A percentile compares a stretch with the other conserved stretches of the same genome.
Evolutionary conservation across 192 early-diverging fungal species (phyloP).

Genomic region (Dimargaris cristalligena): DNA sequence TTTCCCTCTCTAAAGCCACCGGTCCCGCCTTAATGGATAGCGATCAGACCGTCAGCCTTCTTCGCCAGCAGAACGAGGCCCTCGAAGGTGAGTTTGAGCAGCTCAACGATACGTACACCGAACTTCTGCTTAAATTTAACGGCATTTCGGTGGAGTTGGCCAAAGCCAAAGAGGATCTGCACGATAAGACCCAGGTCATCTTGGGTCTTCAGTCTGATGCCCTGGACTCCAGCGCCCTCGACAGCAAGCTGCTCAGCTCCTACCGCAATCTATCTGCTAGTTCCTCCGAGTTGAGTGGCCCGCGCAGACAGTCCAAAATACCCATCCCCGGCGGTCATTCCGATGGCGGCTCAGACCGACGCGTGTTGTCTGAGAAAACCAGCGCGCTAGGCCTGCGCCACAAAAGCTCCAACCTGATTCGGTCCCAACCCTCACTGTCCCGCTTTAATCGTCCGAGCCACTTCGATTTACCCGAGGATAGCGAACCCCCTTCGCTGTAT

Average conservation of each 20-base stretch:
- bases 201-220: conserved; percentile 15
- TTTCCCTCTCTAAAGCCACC: neutral
- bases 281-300: neutral
- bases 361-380: neutral
- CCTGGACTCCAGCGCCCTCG: neutral
- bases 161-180: conserved; percentile 29
- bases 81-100: conserved; percentile 33
- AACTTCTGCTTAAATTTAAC: conserved; percentile 35
- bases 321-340: conserved; percentile 14
- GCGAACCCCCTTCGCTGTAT: too few relatives aligned
- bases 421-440: neutral
- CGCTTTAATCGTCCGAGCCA: neutral
- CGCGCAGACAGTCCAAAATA: conserved; percentile 8
- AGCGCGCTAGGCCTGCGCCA: neutral
- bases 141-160: conserved; percentile 31
- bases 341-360: neutral
- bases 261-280: conserved; percentile 13
- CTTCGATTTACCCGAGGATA: neutral
- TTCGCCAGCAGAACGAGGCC: conserved; percentile 19
- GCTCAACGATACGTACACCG: conserved; percentile 33
- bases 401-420: neutral
- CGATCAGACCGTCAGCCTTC: neutral
- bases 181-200: conserved; percentile 26
- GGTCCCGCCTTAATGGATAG: conserved; percentile 5
- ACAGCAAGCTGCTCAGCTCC: conserved; percentile 3